phyloP scores from a whole-genome alignment of 176 grass and related monocot genomes.

The Pontederia crassipes region DNA sequence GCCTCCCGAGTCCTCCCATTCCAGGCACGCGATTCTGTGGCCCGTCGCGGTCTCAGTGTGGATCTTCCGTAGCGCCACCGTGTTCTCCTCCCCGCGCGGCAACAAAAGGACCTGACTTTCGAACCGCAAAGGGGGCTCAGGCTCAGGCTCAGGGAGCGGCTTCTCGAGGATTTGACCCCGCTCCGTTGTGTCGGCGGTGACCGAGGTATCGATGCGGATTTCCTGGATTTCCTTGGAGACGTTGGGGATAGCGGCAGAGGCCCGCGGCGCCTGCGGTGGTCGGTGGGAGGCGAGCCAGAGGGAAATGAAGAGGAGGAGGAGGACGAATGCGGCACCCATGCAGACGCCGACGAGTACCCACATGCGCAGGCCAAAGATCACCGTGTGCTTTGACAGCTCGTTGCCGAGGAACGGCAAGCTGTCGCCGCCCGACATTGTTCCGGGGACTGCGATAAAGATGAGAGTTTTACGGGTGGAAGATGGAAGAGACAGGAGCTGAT shows the following conservation, averaged over 20 bases:
- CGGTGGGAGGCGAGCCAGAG: slow-evolving; percentile 9
- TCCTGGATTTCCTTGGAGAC: slow-evolving; percentile 22
- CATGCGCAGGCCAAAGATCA: slow-evolving; percentile 21
- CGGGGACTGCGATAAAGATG: background rate
- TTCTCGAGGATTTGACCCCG: background rate
- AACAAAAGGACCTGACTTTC: slow-evolving; percentile 9
- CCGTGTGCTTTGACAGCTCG: slow-evolving; percentile 18
- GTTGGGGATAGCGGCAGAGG: background rate
- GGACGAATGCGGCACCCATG: slow-evolving; percentile 10
- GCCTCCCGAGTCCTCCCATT: background rate
- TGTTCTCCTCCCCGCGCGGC: background rate
- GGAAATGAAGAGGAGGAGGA: slow-evolving; percentile 16
- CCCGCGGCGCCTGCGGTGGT: background rate
- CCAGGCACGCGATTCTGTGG: slow-evolving; percentile 7
- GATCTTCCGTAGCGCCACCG: slow-evolving; percentile 1
- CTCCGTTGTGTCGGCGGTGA: background rate
- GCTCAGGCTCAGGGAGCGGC: background rate
- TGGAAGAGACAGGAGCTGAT: too few relatives aligned
- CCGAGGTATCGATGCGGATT: slow-evolving; percentile 8
- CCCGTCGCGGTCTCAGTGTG: slow-evolving; percentile 10
- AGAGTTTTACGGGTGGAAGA: background rate
- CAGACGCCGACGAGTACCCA: slow-evolving; percentile 17
- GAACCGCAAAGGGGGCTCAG: background rate
- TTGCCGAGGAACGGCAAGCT: slow-evolving; percentile 13
- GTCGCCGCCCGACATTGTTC: background rate